A percentile compares a stretch with the other conserved stretches of the same genome.
Conservation (phyloP, 2,329 filamentous ascomycete species). For the Mycogone perniciosa region DNA sequence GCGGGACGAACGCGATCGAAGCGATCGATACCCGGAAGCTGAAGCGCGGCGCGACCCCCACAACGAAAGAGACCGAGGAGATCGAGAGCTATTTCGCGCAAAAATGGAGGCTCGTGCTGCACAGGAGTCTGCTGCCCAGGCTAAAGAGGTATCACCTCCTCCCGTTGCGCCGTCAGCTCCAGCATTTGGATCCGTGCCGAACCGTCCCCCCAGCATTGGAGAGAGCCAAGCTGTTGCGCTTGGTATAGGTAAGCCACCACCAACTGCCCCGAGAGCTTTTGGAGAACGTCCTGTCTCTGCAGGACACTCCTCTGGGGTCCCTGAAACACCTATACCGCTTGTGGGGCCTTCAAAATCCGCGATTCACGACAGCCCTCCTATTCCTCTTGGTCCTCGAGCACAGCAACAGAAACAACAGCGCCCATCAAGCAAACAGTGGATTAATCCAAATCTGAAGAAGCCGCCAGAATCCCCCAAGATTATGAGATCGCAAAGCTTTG, state of each 20-base stretch:
- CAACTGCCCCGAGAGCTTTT: constrained; percentile 48
- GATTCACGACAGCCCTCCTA: constrained; percentile 38
- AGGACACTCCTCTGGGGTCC: constrained; percentile 29
- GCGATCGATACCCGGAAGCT: constrained; percentile 35
- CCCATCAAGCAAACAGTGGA: constrained; percentile 54
- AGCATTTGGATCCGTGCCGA: constrained; percentile 50
- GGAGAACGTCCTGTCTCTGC: constrained; percentile 44
- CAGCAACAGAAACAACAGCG: constrained; percentile 42
- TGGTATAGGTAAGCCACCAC: constrained; percentile 41
- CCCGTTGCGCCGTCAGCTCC: constrained; percentile 53
- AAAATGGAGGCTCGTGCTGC: constrained; percentile 46
- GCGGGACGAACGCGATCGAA: constrained; percentile 47
- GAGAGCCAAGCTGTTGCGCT: constrained; percentile 26
- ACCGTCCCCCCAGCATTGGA: constrained; percentile 32
- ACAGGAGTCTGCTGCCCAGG: constrained; percentile 41
- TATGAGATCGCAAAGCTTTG: constrained; percentile 44
- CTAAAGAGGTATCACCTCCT: constrained; percentile 50
- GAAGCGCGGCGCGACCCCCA: constrained; percentile 39
- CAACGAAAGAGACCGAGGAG: constrained; percentile 40
- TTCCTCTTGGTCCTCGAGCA: constrained; percentile 49
- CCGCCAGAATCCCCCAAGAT: constrained; percentile 47
- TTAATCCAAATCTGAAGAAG: constrained; percentile 48
- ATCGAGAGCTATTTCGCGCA: constrained; percentile 41
- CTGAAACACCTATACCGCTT: constrained; percentile 30
- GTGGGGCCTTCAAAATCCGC: constrained; percentile 37